These are phyloP conservation scores for Monosporascus ibericus DNA, from an alignment of 2,329 filamentous ascomycete species.

Conservation along the genomic window DNA sequence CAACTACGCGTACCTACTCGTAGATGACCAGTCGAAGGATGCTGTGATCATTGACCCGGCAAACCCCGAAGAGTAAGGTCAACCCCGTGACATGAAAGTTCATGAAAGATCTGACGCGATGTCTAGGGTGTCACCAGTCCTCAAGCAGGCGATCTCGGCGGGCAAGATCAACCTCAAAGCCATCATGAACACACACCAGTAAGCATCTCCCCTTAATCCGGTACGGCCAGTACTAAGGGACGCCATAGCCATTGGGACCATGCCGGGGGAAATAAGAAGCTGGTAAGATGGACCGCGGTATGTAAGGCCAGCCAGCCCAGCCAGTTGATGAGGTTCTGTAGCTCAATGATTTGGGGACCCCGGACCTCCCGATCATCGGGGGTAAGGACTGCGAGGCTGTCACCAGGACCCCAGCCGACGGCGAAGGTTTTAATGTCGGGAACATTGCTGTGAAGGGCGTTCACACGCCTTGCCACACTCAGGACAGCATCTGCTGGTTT, in stretches of 20 bases:
- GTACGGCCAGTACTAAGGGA: slow-evolving; percentile 1
- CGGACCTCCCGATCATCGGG: slow-evolving; percentile 71
- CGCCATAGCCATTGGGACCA: slow-evolving; percentile 78
- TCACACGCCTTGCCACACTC: slow-evolving; percentile 97
- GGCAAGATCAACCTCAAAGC: slow-evolving; percentile 76
- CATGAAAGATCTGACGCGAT: background rate
- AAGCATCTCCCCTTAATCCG: slow-evolving; percentile 31
- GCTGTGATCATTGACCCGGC: slow-evolving; percentile 76
- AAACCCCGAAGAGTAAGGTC: slow-evolving; percentile 64
- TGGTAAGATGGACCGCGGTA: slow-evolving; percentile 46
- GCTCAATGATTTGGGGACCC: slow-evolving; percentile 42
- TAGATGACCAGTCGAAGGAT: slow-evolving; percentile 73
- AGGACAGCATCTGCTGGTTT: slow-evolving; percentile 95
- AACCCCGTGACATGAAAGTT: no score
- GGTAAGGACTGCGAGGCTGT: slow-evolving; percentile 82
- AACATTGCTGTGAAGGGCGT: slow-evolving; percentile 76
- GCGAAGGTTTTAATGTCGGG: slow-evolving; percentile 75
- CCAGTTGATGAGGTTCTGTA: slow-evolving; percentile 7
- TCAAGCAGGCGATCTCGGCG: slow-evolving; percentile 66
- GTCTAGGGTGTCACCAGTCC: slow-evolving; percentile 50
- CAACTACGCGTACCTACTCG: slow-evolving; percentile 80
- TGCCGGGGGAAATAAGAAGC: slow-evolving; percentile 80
- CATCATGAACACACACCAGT: slow-evolving; percentile 98
- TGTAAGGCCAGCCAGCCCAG: background rate
- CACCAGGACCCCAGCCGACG: slow-evolving; percentile 68